Conservation (phyloP, 2,329 filamentous ascomycete genomes). For the Cladophialophora yegresii region DNA sequence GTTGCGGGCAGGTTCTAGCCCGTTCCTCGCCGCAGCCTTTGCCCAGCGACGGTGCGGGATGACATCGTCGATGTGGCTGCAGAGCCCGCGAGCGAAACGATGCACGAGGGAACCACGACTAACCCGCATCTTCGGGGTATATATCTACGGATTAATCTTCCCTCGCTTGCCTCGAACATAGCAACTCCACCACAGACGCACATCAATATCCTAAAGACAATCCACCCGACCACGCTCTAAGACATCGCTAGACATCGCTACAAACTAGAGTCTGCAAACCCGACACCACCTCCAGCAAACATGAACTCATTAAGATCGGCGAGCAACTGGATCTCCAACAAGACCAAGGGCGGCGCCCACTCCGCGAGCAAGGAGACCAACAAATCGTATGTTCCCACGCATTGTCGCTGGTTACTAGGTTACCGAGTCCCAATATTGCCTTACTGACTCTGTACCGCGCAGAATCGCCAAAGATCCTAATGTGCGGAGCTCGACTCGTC, state of each 20-base stretch:
- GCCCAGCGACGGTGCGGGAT: slow-evolving; percentile 2
- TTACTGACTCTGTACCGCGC: neutral
- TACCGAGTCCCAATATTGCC: too few relatives aligned
- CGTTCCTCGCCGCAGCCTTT: neutral
- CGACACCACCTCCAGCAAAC: slow-evolving; percentile 2
- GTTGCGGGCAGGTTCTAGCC: neutral
- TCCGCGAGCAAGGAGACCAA: slow-evolving; percentile 32
- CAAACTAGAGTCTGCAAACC: neutral
- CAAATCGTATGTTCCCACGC: slow-evolving; percentile 27
- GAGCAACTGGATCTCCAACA: slow-evolving; percentile 31
- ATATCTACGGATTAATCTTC: slow-evolving; percentile 6
- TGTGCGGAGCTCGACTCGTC: slow-evolving; percentile 26
- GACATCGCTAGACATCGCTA: neutral
- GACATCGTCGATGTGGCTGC: neutral
- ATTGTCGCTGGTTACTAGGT: neutral
- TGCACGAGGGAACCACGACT: neutral
- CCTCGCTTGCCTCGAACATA: neutral
- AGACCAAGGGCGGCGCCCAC: slow-evolving; percentile 28
- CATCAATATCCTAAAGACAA: neutral
- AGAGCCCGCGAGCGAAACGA: neutral
- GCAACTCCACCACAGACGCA: neutral
- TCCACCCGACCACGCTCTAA: neutral
- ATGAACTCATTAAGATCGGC: slow-evolving; percentile 30
- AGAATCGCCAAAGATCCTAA: slow-evolving; percentile 34
- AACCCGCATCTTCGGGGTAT: neutral